phyloP scores from a whole-genome alignment of 2,329 filamentous ascomycete species.

The Huntiella abstrusa region DNA sequence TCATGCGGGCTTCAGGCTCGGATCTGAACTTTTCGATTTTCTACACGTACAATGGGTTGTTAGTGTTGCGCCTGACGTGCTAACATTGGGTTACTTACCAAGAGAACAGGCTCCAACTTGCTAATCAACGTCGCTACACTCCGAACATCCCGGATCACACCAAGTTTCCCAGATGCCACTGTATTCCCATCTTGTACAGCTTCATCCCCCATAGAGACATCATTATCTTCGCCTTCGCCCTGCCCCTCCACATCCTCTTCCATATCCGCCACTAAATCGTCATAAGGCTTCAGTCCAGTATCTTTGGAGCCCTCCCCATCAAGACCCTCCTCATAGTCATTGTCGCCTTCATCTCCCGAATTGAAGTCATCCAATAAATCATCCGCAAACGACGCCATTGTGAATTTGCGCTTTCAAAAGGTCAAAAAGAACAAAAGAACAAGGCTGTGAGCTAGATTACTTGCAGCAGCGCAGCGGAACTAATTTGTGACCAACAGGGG shows the following conservation, averaged over 20 bases:
- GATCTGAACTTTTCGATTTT: slow-evolving; percentile 65
- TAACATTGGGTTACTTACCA: slow-evolving; percentile 42
- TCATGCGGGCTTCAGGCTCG: slow-evolving; percentile 42
- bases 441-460: slow-evolving; percentile 6
- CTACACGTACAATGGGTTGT: slow-evolving; percentile 27
- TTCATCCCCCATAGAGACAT: slow-evolving; percentile 43
- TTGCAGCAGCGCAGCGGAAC: slow-evolving; percentile 3
- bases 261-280: slow-evolving; percentile 36
- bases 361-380: slow-evolving; percentile 76
- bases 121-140: slow-evolving; percentile 68
- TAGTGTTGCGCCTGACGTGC: neutral
- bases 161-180: slow-evolving; percentile 66
- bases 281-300: slow-evolving; percentile 36
- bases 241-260: slow-evolving; percentile 40
- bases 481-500: neutral
- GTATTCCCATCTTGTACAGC: slow-evolving; percentile 46
- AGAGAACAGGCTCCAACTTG: slow-evolving; percentile 58
- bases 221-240: slow-evolving; percentile 22
- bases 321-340: slow-evolving; percentile 11
- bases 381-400: slow-evolving; percentile 80
- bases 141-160: slow-evolving; percentile 55
- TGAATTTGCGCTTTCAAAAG: slow-evolving; percentile 9
- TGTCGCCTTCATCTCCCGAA: slow-evolving; percentile 24
- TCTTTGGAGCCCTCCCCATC: slow-evolving; percentile 16
- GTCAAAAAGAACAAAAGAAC: neutral